Evolutionary conservation across 2,329 filamentous ascomycete genomes (phyloP), one percentile per base, ranked within the genome.

Genomic region (Alternaria sp.): DNA sequence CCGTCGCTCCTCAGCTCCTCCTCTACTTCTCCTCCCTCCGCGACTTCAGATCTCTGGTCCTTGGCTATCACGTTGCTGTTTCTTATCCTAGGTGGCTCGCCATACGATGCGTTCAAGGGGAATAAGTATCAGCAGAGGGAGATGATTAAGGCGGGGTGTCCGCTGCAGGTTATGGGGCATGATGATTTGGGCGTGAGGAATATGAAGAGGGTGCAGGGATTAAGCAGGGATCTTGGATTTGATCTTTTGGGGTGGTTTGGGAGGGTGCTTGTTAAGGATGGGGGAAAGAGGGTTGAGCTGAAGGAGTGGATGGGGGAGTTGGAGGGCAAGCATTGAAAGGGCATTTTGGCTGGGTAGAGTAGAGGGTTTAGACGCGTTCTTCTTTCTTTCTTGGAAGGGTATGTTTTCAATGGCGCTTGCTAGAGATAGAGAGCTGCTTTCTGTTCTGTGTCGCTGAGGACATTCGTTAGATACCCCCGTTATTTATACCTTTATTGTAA

Each of bases 31-130:
- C 77, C 62, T 59, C 79, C 74, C 21, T 80, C 79, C 0, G 69
- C 73, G 3, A 70, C 77, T 0, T 76, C 78, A 3, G 83, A 85
- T 59, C 74, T 83, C 19, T 85, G 83, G 78, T 78, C 79, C 44
- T 74, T 84, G 7, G 82, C 80, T 21, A 79, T 84, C 30, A 82
- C 82, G 2, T 71, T 85, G 10, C 71, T 85, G 6, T 75, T 73
- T n/a, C 56, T 83, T 6, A 69, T 83, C n/a, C 73, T 82, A 8
- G 83, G 83, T 11, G 68, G 69, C 6, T 80, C 77, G 45, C 83
- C 83, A 0, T 85, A 81, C 56, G 71, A 78, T 6, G 77, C 75
- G 13, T 77, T 81, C 32, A 74, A 71, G 6, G 66, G 66, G 8
- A 84, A 84, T 61, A 69, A 78, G 17, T 83, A 81, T 57, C 77